phyloP scores from a whole-genome alignment of 768 basidiomycete species.

The Rhodotorula taiwanensis region DNA sequence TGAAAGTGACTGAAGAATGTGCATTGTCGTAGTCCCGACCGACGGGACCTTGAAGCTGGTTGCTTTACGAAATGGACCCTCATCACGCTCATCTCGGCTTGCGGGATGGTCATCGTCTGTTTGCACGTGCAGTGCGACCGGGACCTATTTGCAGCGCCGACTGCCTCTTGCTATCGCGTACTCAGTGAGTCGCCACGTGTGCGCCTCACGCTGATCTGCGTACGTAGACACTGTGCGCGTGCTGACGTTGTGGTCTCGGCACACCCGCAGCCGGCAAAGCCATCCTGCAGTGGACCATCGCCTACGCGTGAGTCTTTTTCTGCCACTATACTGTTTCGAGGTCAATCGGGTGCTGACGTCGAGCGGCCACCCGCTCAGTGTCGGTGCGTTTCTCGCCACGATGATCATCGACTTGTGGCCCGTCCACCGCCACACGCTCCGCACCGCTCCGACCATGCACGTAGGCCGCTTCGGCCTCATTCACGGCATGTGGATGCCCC shows the following conservation, averaged over 20 bases:
- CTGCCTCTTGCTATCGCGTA: slow-evolving; percentile 6
- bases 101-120: background rate
- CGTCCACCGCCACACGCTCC: slow-evolving; percentile 2
- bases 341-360: too few species aligned
- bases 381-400: slow-evolving; percentile 10
- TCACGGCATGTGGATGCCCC: background rate
- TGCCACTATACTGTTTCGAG: too few species aligned
- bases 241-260: too few species aligned
- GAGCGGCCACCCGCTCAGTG: too few species aligned
- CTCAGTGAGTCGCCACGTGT: slow-evolving; percentile 3
- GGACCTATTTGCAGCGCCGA: background rate
- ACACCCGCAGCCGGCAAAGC: slow-evolving; percentile 17
- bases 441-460: background rate
- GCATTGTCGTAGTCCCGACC: slow-evolving; percentile 13
- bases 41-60: slow-evolving; percentile 16
- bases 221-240: too few species aligned
- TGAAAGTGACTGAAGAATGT: too few species aligned
- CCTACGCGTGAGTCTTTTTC: slow-evolving; percentile 3
- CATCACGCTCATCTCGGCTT: background rate
- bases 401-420: slow-evolving; percentile 31
- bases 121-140: slow-evolving; percentile 9
- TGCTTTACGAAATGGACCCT: slow-evolving; percentile 15
- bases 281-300: slow-evolving; percentile 17
- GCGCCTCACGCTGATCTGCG: background rate
- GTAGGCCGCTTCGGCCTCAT: slow-evolving; percentile 1